Evolutionary conservation across 2,329 filamentous ascomycete species (phyloP).

Genomic region (Cercospora sesami): DNA sequence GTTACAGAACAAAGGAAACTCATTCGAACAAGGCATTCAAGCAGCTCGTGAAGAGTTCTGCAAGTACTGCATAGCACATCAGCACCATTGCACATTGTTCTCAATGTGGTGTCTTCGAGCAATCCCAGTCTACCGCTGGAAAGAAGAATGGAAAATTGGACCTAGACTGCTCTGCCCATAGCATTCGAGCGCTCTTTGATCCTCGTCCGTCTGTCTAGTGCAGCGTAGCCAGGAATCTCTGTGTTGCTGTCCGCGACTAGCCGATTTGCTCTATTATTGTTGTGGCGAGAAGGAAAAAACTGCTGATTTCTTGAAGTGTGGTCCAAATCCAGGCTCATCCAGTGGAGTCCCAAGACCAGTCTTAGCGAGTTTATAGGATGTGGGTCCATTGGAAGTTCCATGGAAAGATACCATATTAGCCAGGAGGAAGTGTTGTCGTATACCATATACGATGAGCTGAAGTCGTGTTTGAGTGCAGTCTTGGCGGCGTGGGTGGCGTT

Average conservation of each 20-base stretch:
- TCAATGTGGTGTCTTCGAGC: no score
- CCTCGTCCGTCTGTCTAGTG: not conserved
- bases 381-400: not conserved
- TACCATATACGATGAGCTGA: not conserved
- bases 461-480: conserved; percentile 2
- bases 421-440: not conserved
- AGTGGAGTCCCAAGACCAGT: not conserved
- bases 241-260: not conserved
- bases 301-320: not conserved
- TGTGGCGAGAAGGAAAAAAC: not conserved
- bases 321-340: not conserved
- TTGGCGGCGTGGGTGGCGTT: conserved; percentile 1
- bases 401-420: not conserved
- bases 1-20: not conserved
- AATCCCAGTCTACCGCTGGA: no score
- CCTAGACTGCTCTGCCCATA: not conserved
- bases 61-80: not conserved
- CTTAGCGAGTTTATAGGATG: not conserved
- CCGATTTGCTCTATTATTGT: not conserved
- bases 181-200: not conserved
- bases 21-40: not conserved
- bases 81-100: not conserved
- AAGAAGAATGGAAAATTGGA: no score
- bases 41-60: not conserved
- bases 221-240: not conserved